Evolutionary conservation across 2,329 filamentous ascomycete species (phyloP), one percentile per base, ranked within the genome.

Genomic region (Pyrenophora teres): DNA sequence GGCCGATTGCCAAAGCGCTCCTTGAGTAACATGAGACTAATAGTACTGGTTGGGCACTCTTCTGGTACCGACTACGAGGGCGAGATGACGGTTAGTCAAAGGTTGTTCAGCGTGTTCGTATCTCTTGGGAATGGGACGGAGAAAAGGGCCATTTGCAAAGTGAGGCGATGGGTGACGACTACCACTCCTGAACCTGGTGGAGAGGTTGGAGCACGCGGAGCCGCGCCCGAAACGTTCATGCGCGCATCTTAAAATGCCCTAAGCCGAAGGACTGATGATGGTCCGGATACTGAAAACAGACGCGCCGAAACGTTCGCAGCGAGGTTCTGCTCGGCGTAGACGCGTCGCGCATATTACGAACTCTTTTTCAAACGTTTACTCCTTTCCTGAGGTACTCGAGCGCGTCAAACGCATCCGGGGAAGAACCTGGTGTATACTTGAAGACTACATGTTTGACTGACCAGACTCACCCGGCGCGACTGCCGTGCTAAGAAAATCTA

Each of bases 361-460:
- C 40, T 48, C n/a, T 39, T 16, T 37, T 23, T 33, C 21, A 40
- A 41, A 56, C 50, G 30, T 39, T 46, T 38, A 53, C 43, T 23
- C 35, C 21, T 27, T 38, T 32, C 35, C 12, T 19, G 33, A 38
- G 27, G 15, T 13, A 38, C 38, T 37, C 38, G 25, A 38, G 25
- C 23, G 13, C 25, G 33, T 46, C 32, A 25, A 37, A 18, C 27
- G 27, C 39, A 21, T 38, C 18, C 54, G 31, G 40, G 50, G 55
- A 50, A 44, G 10, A 10, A 54, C 47, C 57, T 48, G 54, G 57
- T 36, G 18, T 31, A 18, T 8, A 54, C 10, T 32, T 42, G 5
- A 39, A 48, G 37, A 40, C 43, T 49, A 50, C 49, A 46, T 40
- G 16, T 55, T 50, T 57, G 50, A 62, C 53, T 49, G 30, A 25